These are phyloP conservation scores for Calophaca sinica DNA, from an alignment of 306 rosid species.

Conservation along the genomic window DNA sequence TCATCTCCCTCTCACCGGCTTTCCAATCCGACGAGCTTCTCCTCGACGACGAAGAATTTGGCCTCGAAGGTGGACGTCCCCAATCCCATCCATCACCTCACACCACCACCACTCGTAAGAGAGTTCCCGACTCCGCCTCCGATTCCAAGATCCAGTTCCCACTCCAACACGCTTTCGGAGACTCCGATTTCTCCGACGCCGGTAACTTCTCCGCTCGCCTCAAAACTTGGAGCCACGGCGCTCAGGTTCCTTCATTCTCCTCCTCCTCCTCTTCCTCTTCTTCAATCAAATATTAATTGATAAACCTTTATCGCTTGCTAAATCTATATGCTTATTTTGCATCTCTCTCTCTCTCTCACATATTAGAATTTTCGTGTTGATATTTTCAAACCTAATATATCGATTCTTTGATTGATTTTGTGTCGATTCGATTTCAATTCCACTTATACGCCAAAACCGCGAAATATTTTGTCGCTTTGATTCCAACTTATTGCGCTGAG, in stretches of 20 bases:
- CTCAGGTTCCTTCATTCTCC: slow-evolving; percentile 62
- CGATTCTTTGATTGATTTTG: neutral
- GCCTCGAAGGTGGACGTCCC: slow-evolving; percentile 78
- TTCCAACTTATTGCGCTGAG: neutral
- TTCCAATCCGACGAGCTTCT: slow-evolving; percentile 96
- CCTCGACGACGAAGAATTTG: slow-evolving; percentile 89
- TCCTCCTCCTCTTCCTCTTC: neutral
- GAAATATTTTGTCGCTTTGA: neutral
- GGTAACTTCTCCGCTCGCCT: slow-evolving; percentile 95
- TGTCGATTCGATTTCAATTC: neutral
- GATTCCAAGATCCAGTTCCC: slow-evolving; percentile 94
- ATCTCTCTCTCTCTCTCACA: neutral
- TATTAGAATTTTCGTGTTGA: neutral
- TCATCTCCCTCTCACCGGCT: slow-evolving; percentile 52
- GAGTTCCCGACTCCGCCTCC: slow-evolving; percentile 71
- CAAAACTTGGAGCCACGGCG: slow-evolving; percentile 89
- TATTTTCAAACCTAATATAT: slow-evolving; percentile 2
- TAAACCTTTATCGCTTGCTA: neutral
- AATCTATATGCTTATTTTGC: neutral
- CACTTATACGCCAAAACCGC: neutral
- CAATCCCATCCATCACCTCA: slow-evolving; percentile 47
- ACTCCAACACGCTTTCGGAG: slow-evolving; percentile 91
- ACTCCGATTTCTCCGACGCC: slow-evolving; percentile 75
- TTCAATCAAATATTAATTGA: neutral
- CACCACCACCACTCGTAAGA: slow-evolving; percentile 61